These are phyloP conservation scores for Salix viminalis DNA, from an alignment of 345 rosid genomes.

Conservation along the genomic window DNA sequence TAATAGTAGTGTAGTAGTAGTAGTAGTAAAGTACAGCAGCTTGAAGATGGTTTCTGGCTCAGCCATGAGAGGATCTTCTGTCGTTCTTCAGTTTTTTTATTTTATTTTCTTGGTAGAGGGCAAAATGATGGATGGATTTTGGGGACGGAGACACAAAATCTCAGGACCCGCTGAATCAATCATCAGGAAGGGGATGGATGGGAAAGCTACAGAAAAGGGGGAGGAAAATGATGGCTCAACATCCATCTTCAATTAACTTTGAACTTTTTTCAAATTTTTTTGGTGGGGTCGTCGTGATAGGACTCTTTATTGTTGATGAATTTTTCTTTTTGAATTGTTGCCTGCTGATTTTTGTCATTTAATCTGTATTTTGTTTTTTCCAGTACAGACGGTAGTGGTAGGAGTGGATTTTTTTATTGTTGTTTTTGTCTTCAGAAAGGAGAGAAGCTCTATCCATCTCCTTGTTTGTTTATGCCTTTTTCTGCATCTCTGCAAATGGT, in stretches of 20 bases:
- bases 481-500: no score
- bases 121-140: not conserved
- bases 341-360: no score
- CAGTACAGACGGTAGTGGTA: no score
- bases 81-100: not conserved
- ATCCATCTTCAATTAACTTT: not conserved
- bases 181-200: no score
- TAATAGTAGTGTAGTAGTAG: not conserved
- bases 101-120: not conserved
- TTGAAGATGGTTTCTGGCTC: not conserved
- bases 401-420: no score
- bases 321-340: no score
- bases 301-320: not conserved
- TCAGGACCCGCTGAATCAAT: constrained; percentile 4
- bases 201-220: not conserved
- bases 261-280: not conserved
- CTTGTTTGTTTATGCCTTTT: no score
- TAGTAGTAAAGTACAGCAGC: not conserved
- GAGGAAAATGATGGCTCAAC: constrained; percentile 7
- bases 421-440: no score
- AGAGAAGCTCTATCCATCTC: no score
- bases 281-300: not conserved
- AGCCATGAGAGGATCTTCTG: constrained; percentile 22
- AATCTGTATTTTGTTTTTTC: not conserved
- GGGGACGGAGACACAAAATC: not conserved